Evolutionary conservation across 495 filamentous ascomycete species (phyloP).

Genomic region (Trichoderma reesei): DNA sequence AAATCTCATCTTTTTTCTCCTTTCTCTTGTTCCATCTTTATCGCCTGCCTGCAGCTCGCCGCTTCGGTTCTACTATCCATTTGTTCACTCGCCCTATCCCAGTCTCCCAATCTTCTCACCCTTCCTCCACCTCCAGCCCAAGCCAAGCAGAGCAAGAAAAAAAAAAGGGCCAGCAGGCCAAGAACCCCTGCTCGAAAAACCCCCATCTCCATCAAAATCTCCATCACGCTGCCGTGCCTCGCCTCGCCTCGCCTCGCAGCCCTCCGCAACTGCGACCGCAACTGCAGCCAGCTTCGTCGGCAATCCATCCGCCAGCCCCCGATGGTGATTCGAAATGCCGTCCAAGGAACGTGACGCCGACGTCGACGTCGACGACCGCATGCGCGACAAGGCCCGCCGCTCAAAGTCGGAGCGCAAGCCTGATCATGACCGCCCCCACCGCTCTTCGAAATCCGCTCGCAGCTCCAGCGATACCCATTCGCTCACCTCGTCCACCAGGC

Average conservation of each 20-base stretch:
- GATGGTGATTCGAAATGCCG: constrained; percentile 23
- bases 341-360: constrained; percentile 34
- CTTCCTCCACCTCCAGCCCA: not conserved
- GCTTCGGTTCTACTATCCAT: not conserved
- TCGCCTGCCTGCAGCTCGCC: not conserved
- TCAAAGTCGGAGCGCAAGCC: constrained; percentile 21
- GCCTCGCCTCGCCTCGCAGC: no score
- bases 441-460: constrained; percentile 10
- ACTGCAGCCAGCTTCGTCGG: not conserved
- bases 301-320: not conserved
- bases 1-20: not conserved
- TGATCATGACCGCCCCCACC: constrained; percentile 18
- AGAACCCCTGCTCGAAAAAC: not conserved
- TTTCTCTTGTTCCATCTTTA: not conserved
- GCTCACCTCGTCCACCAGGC: constrained; percentile 4
- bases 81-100: not conserved
- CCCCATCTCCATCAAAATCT: not conserved
- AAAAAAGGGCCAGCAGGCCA: not conserved
- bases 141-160: not conserved
- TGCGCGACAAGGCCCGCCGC: constrained; percentile 27
- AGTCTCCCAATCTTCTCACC: not conserved
- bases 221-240: no score
- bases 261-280: not conserved
- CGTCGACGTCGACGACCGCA: constrained; percentile 22
- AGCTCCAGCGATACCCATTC: constrained; percentile 8